These are phyloP conservation scores for Metschnikowia orientalis DNA, from an alignment of 805 yeast species.

Conservation along the genomic window DNA sequence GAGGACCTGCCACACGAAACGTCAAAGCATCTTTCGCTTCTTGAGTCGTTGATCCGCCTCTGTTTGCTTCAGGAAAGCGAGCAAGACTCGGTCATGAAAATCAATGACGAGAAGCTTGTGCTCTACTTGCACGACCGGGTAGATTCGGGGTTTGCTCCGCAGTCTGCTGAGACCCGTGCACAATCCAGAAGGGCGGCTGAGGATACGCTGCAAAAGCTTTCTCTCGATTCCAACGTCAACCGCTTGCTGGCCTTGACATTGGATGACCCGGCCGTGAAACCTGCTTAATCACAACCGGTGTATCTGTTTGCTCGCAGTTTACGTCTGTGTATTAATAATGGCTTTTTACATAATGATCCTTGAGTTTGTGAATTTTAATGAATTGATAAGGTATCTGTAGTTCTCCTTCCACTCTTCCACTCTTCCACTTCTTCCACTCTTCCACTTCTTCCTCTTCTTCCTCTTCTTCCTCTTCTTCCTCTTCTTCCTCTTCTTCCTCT, in stretches of 20 bases:
- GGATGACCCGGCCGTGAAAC: no score
- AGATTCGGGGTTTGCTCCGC: constrained; percentile 19
- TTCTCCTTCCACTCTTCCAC: no score
- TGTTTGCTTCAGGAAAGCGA: constrained; percentile 59
- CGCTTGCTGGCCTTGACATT: constrained; percentile 29
- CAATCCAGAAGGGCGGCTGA: constrained; percentile 10
- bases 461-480: no score
- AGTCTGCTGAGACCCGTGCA: constrained; percentile 13
- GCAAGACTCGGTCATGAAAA: constrained; percentile 46
- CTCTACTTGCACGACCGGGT: constrained; percentile 59
- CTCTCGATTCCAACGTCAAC: constrained; percentile 30
- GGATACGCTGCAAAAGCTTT: constrained; percentile 17
- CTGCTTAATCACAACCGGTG: no score
- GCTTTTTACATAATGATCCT: no score
- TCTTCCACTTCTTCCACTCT: no score
- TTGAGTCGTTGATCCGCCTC: constrained; percentile 62
- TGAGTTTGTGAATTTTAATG: no score
- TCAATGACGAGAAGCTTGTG: constrained; percentile 63
- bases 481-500: no score
- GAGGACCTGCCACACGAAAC: constrained; percentile 8
- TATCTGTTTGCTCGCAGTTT: no score
- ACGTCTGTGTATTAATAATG: no score
- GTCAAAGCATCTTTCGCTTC: constrained; percentile 45
- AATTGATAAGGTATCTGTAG: no score
- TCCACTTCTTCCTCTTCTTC: no score